Evolutionary conservation across 352 stramenopile species (phyloP), one percentile per base, ranked within the genome.

Genomic region (Albugo laibachii): DNA sequence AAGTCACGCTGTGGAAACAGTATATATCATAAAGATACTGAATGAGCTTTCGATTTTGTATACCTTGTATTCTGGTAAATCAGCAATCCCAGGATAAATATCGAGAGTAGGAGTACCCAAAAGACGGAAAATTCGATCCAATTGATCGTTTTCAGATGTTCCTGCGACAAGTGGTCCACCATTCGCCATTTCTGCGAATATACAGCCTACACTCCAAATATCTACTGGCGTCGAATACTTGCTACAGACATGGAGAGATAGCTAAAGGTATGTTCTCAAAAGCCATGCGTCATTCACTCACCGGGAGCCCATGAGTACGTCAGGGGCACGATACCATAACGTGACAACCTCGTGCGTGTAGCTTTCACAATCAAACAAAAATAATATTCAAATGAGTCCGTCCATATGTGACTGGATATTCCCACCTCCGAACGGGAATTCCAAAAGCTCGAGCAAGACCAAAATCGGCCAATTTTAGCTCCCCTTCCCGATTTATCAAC

Each of bases 301-400:
- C 58, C 92, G 62, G 35, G 81, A 96, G 45, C 94, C 95, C 81
- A 99, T 94, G 20, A 99, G 74, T 12, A 99, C 91, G 55, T 99
- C 95, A 1, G 95, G 95, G 2, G 95, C 91, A 31, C 95, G 83
- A 61, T 99, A 99, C 95, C 95, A 99, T 34, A 99, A 69, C 45
- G 95, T 99, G n/a, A 99, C 95, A 41, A 99, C 95, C 63, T 99
- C 95, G 62, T 99, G 95, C 8, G 96, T 99, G 61, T 98, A 98
- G 55, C 66, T 84, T 56, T 19, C 0, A 43, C 13, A 14, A 15
- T 13, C 13, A 19, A n/a, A 41, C 35, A 20, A 10, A 19, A 8
- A 35, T 42, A 35, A 24, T 18, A 42, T 10, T 48, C 10, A 16
- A 42, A 36, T 0, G 21, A 21, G 47, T 35, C 13, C 14, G 24